These are phyloP conservation scores for Przewalskia tangutica DNA, from an alignment of 257 asterid genomes.

Conservation along the genomic window DNA sequence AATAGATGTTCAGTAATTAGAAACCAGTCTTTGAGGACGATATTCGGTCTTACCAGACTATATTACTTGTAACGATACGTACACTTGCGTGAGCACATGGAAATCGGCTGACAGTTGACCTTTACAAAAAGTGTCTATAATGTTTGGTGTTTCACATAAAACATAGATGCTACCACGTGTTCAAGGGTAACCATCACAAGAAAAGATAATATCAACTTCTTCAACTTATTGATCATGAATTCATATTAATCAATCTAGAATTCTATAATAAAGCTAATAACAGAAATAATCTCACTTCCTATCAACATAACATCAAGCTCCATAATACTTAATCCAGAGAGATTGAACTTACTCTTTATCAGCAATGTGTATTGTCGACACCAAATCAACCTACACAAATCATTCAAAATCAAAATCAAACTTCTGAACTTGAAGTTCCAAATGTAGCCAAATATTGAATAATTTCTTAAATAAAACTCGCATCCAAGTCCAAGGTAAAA, in stretches of 20 bases:
- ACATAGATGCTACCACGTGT: background rate
- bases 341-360: slow-evolving; percentile 74
- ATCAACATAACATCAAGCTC: background rate
- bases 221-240: background rate
- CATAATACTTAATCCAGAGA: background rate
- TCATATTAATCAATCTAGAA: background rate
- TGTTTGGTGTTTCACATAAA: background rate
- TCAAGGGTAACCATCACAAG: background rate
- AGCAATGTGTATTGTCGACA: slow-evolving; percentile 93
- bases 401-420: background rate
- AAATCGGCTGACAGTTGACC: too few relatives aligned
- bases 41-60: too few relatives aligned
- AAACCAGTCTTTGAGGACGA: too few relatives aligned
- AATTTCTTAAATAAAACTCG: background rate
- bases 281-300: background rate
- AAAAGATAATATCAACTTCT: background rate
- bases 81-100: too few relatives aligned
- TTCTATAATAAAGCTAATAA: background rate
- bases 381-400: slow-evolving; percentile 76
- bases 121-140: background rate
- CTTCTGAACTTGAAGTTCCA: background rate
- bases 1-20: too few relatives aligned
- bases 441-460: background rate
- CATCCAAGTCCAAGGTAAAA: background rate
- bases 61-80: too few relatives aligned